These are phyloP conservation scores for Samsoniella hepiali DNA, from an alignment of 2,329 filamentous ascomycete species.

Conservation along the genomic window DNA sequence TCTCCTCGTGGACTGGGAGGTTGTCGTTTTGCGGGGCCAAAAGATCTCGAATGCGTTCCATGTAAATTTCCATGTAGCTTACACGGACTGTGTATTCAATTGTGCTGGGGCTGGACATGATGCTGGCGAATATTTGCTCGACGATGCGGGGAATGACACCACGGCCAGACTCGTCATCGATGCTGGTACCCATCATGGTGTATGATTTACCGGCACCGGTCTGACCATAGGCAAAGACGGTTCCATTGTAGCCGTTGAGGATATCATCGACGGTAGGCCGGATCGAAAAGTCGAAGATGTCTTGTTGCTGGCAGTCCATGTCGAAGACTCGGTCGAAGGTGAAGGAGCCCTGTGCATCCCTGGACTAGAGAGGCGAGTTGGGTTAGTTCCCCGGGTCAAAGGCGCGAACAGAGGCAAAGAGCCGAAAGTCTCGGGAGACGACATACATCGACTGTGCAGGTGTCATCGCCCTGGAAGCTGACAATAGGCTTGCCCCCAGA, in stretches of 20 bases:
- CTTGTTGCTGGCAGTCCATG: conserved; percentile 83
- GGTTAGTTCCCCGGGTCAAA: background rate
- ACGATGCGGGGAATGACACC: conserved; percentile 97
- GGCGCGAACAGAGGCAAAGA: background rate
- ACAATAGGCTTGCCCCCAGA: conserved; percentile 92
- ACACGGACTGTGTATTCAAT: conserved; percentile 99
- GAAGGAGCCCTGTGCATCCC: conserved; percentile 78
- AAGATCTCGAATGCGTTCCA: conserved; percentile 96
- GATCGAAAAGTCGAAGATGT: conserved; percentile 98
- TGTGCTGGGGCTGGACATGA: conserved; percentile 83
- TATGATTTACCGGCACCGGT: conserved; percentile 98
- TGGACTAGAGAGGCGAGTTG: conserved; percentile 57
- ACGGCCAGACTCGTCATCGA: conserved; percentile 81
- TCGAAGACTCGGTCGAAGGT: conserved; percentile 98
- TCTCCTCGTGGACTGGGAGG: conserved; percentile 95
- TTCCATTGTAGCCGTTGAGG: conserved; percentile 98
- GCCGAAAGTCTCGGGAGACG: background rate
- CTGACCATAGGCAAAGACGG: conserved; percentile 97
- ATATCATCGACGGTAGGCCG: conserved; percentile 95
- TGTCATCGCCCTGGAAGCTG: conserved; percentile 81
- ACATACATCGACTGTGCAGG: conserved; percentile 79
- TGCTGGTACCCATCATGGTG: conserved; percentile 81
- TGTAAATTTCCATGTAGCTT: conserved; percentile 99
- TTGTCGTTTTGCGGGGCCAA: conserved; percentile 93
- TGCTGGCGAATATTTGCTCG: conserved; percentile 95